Conservation (phyloP, 139 green algal species). For the Diplosphaera chodatii region DNA sequence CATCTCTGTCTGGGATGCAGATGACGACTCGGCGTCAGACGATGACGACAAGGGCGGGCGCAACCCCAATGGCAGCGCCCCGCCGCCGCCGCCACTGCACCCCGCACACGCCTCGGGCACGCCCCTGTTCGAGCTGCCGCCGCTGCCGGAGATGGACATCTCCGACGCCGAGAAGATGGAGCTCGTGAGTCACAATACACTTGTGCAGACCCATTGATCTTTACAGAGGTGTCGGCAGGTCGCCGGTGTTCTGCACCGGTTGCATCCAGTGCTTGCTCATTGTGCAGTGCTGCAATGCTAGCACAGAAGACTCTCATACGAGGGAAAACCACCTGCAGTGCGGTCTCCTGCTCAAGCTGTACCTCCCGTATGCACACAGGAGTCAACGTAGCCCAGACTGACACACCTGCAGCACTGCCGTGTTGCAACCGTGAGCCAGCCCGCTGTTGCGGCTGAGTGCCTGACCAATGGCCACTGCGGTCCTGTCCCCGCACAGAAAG, state of each 20-base stretch:
- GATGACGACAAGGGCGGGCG: background rate
- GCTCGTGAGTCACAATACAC: background rate
- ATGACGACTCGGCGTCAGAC: background rate
- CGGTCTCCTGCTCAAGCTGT: no score
- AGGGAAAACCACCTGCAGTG: no score
- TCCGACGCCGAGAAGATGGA: background rate
- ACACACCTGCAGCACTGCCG: no score
- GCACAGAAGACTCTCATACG: no score
- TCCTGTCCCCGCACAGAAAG: background rate
- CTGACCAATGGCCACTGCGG: background rate
- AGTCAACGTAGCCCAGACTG: no score
- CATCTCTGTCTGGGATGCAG: background rate
- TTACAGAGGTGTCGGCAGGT: no score
- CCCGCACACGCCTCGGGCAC: background rate
- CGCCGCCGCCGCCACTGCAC: background rate
- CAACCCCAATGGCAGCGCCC: background rate
- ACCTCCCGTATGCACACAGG: no score
- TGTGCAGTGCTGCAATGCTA: no score
- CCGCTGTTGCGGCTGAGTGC: slow-evolving; percentile 29
- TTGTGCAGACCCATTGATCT: no score
- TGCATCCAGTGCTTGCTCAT: no score
- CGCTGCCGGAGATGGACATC: background rate
- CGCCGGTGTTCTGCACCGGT: no score
- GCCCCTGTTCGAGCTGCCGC: background rate
- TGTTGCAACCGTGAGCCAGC: background rate